A percentile compares a stretch with the other conserved stretches of the same genome.
These are phyloP conservation scores for Omphalotus olearius DNA, from an alignment of 1,284 basidiomycete genomes.

Conservation along the genomic window DNA sequence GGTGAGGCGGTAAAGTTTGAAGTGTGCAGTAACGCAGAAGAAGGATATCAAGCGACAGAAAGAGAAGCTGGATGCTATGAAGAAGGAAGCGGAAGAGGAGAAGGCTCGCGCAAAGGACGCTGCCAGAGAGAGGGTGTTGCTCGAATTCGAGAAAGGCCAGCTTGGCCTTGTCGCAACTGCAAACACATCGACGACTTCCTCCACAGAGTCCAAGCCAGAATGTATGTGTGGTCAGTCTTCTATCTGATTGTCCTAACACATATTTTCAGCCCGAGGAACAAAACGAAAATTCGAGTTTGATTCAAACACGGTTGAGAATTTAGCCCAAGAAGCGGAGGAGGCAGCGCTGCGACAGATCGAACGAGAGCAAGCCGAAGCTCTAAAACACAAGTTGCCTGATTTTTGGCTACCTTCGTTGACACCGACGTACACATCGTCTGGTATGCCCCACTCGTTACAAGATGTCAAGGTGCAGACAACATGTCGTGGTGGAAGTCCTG, in stretches of 20 bases:
- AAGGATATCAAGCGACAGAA: conserved; percentile 86
- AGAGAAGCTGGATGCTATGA: conserved; percentile 66
- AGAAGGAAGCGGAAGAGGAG: conserved; percentile 74
- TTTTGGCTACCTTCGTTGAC: conserved; percentile 93
- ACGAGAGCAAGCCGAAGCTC: conserved; percentile 77
- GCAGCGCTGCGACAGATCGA: conserved; percentile 79
- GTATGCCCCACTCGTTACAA: conserved; percentile 60
- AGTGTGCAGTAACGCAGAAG: conserved; percentile 72
- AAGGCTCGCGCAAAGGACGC: conserved; percentile 57
- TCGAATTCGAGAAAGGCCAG: conserved; percentile 84
- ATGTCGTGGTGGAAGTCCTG: conserved; percentile 73
- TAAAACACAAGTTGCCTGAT: conserved; percentile 86
- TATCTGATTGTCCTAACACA: not conserved
- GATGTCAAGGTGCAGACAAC: conserved; percentile 84
- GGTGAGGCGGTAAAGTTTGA: conserved; percentile 10
- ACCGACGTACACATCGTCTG: conserved; percentile 66
- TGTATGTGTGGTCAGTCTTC: conserved; percentile 17
- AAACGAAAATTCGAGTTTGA: conserved; percentile 83
- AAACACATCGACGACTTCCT: conserved; percentile 27
- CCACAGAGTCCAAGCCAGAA: conserved; percentile 25
- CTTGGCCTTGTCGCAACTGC: conserved; percentile 52
- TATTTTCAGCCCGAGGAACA: conserved; percentile 44
- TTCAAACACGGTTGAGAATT: conserved; percentile 59
- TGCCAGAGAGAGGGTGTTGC: conserved; percentile 80
- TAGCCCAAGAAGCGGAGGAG: conserved; percentile 80